Percentiles rank a stretch among this genome's conserved stretches.
Evolutionary conservation across 805 yeast genomes (phyloP).

Genomic region (Suhomyces kilbournensis): DNA sequence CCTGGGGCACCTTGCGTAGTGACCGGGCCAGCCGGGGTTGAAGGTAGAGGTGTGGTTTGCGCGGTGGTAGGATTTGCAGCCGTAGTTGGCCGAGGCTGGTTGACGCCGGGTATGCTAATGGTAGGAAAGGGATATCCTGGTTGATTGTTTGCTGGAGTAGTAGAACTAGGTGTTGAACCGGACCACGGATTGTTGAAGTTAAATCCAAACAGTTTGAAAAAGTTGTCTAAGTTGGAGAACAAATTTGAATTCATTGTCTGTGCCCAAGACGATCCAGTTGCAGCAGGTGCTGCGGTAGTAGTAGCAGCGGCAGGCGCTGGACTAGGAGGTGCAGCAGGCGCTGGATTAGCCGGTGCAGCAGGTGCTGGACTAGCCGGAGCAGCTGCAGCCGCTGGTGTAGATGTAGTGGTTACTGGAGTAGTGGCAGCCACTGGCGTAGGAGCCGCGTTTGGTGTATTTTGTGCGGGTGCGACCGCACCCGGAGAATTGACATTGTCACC

Average conservation of each 20-base stretch:
- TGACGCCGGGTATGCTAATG: neutral
- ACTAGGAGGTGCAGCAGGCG: neutral
- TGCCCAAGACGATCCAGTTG: neutral
- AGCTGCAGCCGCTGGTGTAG: neutral
- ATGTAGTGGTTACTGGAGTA: neutral
- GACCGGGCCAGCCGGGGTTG: neutral
- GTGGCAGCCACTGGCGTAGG: neutral
- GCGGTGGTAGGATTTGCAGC: neutral
- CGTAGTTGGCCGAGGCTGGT: neutral
- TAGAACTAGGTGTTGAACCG: neutral
- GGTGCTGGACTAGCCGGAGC: neutral
- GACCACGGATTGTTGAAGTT: neutral
- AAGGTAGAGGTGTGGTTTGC: neutral
- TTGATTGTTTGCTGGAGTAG: neutral
- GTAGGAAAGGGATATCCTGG: neutral
- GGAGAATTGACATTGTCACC: neutral
- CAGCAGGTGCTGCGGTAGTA: neutral
- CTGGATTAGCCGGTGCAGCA: neutral
- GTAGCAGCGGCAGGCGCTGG: neutral
- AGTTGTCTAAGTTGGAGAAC: neutral
- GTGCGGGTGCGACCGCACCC: neutral
- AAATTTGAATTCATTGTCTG: neutral
- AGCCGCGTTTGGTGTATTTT: neutral
- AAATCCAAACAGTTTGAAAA: neutral
- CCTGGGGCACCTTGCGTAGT: neutral